Evolutionary conservation across 2,329 filamentous ascomycete genomes (phyloP).

Genomic region (Colletotrichum chlorophyti): DNA sequence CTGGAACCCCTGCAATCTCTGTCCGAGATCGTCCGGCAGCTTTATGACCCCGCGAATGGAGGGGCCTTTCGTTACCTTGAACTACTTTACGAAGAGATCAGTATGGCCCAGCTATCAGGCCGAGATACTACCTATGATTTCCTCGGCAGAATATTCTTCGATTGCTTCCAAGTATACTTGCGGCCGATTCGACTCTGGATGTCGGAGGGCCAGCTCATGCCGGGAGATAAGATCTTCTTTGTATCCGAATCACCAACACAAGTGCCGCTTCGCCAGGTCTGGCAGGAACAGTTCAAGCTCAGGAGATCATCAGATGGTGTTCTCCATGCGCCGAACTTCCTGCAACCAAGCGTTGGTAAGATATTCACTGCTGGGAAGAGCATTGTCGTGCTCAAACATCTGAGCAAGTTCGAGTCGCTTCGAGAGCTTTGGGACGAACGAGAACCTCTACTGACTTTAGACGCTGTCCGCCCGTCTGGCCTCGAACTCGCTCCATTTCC

Average conservation of each 20-base stretch:
- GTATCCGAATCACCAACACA: slow-evolving; percentile 65
- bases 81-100: slow-evolving; percentile 74
- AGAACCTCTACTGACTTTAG: slow-evolving; percentile 62
- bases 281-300: slow-evolving; percentile 78
- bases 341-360: slow-evolving; percentile 71
- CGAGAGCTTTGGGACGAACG: slow-evolving; percentile 38
- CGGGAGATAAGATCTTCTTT: slow-evolving; percentile 73
- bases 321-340: slow-evolving; percentile 76
- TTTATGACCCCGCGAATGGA: slow-evolving; percentile 55
- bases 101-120: slow-evolving; percentile 73
- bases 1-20: slow-evolving; percentile 66
- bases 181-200: slow-evolving; percentile 85
- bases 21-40: slow-evolving; percentile 64
- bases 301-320: slow-evolving; percentile 64
- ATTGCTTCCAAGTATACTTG: slow-evolving; percentile 83
- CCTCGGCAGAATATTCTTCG: slow-evolving; percentile 75
- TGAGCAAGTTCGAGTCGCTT: slow-evolving; percentile 60
- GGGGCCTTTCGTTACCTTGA: slow-evolving; percentile 79
- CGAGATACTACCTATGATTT: slow-evolving; percentile 67
- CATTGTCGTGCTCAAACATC: slow-evolving; percentile 79
- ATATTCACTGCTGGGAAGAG: slow-evolving; percentile 92
- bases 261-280: slow-evolving; percentile 70
- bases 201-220: slow-evolving; percentile 74
- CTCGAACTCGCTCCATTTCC: slow-evolving; percentile 70
- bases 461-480: slow-evolving; percentile 57